Conservation (phyloP, 2,329 filamentous ascomycete species). For the Fusarium tricinctum region DNA sequence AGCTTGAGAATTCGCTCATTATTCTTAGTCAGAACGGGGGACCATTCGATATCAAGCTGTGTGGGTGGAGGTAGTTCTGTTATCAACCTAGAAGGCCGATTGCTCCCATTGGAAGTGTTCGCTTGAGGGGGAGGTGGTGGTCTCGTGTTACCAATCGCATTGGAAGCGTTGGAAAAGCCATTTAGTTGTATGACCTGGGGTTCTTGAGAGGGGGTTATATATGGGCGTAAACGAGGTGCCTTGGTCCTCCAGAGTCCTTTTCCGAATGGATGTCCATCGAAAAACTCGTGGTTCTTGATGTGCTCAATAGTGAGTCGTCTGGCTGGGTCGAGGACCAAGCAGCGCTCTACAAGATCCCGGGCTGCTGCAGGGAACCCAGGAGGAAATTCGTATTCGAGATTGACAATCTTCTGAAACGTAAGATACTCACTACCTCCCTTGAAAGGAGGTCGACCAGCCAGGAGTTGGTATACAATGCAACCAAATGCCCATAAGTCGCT, state of each 20-base stretch:
- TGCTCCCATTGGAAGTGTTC: constrained; percentile 59
- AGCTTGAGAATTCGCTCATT: constrained; percentile 97
- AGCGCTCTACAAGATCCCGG: constrained; percentile 88
- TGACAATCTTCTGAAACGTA: constrained; percentile 98
- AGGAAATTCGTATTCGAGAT: constrained; percentile 93
- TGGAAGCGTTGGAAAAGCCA: constrained; percentile 58
- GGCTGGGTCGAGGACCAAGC: constrained; percentile 89
- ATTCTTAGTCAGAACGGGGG: constrained; percentile 87
- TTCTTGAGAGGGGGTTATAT: constrained; percentile 81
- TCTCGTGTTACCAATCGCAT: constrained; percentile 53
- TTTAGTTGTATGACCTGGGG: constrained; percentile 81
- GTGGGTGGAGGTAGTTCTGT: constrained; percentile 97
- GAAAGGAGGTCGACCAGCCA: constrained; percentile 96
- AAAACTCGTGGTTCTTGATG: constrained; percentile 97
- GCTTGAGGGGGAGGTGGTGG: constrained; percentile 55
- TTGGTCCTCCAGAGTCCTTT: constrained; percentile 89
- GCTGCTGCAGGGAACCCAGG: constrained; percentile 87
- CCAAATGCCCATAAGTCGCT: constrained; percentile 99
- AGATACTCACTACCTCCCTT: constrained; percentile 96
- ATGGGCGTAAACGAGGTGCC: constrained; percentile 87
- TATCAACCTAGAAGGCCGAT: constrained; percentile 83
- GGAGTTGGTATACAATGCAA: constrained; percentile 95
- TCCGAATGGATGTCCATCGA: constrained; percentile 88
- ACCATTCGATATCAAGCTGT: constrained; percentile 98
- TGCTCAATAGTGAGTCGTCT: constrained; percentile 91